These are phyloP conservation scores for Fusarium sp. DNA, from an alignment of 2,329 filamentous ascomycete genomes.

Conservation along the genomic window DNA sequence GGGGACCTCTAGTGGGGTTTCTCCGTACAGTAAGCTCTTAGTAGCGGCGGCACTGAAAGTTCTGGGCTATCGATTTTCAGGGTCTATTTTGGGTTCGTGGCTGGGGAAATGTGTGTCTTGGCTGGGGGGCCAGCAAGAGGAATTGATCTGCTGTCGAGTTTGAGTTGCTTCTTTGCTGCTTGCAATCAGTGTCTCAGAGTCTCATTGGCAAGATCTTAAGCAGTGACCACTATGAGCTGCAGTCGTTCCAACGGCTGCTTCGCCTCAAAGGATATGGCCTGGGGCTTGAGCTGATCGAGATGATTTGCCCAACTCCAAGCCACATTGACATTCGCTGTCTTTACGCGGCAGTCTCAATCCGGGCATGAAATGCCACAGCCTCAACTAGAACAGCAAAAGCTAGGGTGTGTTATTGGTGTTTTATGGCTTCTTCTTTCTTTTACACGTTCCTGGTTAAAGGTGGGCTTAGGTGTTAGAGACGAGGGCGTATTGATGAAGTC, in stretches of 20 bases:
- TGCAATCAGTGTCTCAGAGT: neutral
- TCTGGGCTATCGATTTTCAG: slow-evolving; percentile 3
- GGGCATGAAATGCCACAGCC: slow-evolving; percentile 1
- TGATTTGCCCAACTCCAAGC: neutral
- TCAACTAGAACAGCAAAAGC: neutral
- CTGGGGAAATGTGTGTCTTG: neutral
- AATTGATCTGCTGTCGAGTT: neutral
- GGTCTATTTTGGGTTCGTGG: slow-evolving; percentile 5
- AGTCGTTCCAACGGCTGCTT: neutral
- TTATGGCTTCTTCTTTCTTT: neutral
- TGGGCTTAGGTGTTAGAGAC: neutral
- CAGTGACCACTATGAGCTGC: neutral
- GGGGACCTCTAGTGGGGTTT: slow-evolving; percentile 34
- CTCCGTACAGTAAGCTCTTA: slow-evolving; percentile 9
- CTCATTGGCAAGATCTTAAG: neutral
- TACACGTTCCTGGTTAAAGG: neutral
- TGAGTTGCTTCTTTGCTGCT: neutral
- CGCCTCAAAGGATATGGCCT: neutral
- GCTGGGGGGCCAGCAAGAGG: neutral
- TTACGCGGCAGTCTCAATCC: neutral
- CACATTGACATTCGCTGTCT: neutral
- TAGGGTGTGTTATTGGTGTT: neutral
- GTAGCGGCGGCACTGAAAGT: neutral
- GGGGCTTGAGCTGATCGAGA: neutral
- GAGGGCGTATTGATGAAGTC: neutral